These are phyloP conservation scores for Neopestalotiopsis clavispora DNA, from an alignment of 2,329 filamentous ascomycete species.

Conservation along the genomic window DNA sequence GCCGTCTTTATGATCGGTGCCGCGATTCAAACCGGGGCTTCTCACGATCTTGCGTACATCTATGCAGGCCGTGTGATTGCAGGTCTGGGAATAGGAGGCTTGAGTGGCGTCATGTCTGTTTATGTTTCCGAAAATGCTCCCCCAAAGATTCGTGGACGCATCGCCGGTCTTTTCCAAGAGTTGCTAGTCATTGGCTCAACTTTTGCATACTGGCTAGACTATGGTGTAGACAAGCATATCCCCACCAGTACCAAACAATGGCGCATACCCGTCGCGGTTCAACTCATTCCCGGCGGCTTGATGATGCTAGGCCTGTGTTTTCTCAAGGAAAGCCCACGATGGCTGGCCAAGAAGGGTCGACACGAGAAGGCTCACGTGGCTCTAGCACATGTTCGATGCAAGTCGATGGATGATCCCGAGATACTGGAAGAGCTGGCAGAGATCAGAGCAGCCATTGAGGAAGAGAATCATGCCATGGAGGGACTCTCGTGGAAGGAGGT, in stretches of 20 bases:
- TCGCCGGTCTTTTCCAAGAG: slow-evolving; percentile 49
- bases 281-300: slow-evolving; percentile 30
- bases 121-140: slow-evolving; percentile 41
- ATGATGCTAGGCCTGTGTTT: slow-evolving; percentile 34
- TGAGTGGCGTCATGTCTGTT: slow-evolving; percentile 44
- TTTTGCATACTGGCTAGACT: slow-evolving; percentile 38
- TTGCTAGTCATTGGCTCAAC: slow-evolving; percentile 47
- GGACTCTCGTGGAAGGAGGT: slow-evolving; percentile 52
- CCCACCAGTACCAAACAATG: slow-evolving; percentile 30
- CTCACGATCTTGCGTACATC: slow-evolving; percentile 61
- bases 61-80: slow-evolving; percentile 50
- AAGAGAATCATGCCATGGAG: slow-evolving; percentile 46
- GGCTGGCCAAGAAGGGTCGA: slow-evolving; percentile 30
- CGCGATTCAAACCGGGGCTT: slow-evolving; percentile 66
- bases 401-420: slow-evolving; percentile 32
- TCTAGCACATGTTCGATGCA: slow-evolving; percentile 28
- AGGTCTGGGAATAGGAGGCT: slow-evolving; percentile 48
- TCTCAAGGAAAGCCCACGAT: slow-evolving; percentile 28
- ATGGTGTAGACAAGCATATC: slow-evolving; percentile 36
- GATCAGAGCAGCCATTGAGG: slow-evolving; percentile 38
- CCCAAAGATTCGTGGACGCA: slow-evolving; percentile 48
- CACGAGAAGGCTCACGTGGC: slow-evolving; percentile 21
- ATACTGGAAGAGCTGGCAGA: slow-evolving; percentile 32
- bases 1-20: slow-evolving; percentile 63
- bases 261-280: slow-evolving; percentile 32